Evolutionary conservation across 2,329 filamentous ascomycete genomes (phyloP), one percentile per base, ranked within the genome.

Genomic region (Talaromyces sp.): DNA sequence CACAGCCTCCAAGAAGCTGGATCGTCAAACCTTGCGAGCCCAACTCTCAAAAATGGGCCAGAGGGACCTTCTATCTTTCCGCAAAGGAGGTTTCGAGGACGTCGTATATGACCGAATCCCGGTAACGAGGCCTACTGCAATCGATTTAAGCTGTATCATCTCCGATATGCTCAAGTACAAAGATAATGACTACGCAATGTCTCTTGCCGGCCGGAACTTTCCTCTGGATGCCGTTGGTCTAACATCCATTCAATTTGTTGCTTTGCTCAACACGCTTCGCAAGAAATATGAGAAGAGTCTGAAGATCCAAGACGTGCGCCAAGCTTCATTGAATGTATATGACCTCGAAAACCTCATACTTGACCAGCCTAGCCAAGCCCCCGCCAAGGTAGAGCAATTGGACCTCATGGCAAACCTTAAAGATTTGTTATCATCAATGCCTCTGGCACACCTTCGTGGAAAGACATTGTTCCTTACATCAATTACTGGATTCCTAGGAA

Each of bases 401-500:
- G 32, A 35, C n/a, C 32, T 35, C 6, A 5, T 35, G 32, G 32
- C 32, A 13, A 24, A 40, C 24, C 37, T 22, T 5, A 22, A 40
- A 11, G 20, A n/a, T 2, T 40, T 24, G 5, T n/a, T 40, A 29
- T 33, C 24, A 17, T 41, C 11, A 41, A 46, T 51, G 17, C 37
- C 19, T 6, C 6, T 22, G 19, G 20, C 19, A 13, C 20, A 41
- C 3, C 24, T 48, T 9, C 46, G 24, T 20, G 39, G 39, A 27
- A 48, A 48, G n/a, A 47, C 42, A 8, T 29, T 49, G 1, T 52
- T 55, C 33, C 14, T 47, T 6, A 55, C 41, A 1, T 45, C 39
- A 4, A 37, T 48, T 4, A 55, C 48, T 2, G 48, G 52, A 8
- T 49, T 55, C 20, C 35, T 49, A 11, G 49, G 49, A 6, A 49